These are phyloP conservation scores for Coniferiporia weirii DNA, from an alignment of 1,284 basidiomycete genomes.

Conservation along the genomic window DNA sequence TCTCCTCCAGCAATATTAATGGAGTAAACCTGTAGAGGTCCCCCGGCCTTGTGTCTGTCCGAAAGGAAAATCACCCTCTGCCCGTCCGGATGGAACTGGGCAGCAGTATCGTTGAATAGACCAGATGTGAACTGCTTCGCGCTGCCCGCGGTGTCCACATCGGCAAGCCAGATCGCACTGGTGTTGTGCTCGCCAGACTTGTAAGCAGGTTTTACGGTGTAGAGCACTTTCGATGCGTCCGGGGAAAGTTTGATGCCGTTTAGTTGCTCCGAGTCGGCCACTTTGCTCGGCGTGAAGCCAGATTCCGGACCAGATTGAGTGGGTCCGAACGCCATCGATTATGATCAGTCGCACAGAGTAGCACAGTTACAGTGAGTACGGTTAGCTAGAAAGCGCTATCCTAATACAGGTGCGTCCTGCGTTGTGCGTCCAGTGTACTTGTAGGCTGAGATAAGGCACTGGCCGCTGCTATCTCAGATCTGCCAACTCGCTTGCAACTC, in stretches of 20 bases:
- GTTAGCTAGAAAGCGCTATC: too few species aligned
- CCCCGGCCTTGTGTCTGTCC: slow-evolving; percentile 20
- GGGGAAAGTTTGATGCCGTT: slow-evolving; percentile 15
- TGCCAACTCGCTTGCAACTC: too few species aligned
- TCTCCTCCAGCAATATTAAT: slow-evolving; percentile 15
- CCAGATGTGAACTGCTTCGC: slow-evolving; percentile 19
- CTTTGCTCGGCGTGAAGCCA: slow-evolving; percentile 13
- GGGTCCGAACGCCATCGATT: too few species aligned
- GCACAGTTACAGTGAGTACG: too few species aligned
- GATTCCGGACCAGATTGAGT: background rate
- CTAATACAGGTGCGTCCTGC: too few species aligned
- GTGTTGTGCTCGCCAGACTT: slow-evolving; percentile 17
- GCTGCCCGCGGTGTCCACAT: slow-evolving; percentile 11
- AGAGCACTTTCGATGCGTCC: slow-evolving; percentile 18
- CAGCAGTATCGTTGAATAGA: slow-evolving; percentile 16
- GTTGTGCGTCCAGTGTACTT: too few species aligned
- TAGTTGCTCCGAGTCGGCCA: slow-evolving; percentile 4
- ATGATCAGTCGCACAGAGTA: too few species aligned
- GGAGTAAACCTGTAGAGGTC: slow-evolving; percentile 18
- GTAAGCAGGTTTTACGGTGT: slow-evolving; percentile 14
- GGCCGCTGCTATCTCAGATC: too few species aligned
- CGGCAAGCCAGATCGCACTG: slow-evolving; percentile 18
- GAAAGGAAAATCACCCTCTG: slow-evolving; percentile 20
- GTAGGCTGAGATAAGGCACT: too few species aligned
- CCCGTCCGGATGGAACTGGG: slow-evolving; percentile 17